Evolutionary conservation across 805 yeast species (phyloP), one percentile per base, ranked within the genome.

Genomic region (Metschnikowia dekortorum): DNA sequence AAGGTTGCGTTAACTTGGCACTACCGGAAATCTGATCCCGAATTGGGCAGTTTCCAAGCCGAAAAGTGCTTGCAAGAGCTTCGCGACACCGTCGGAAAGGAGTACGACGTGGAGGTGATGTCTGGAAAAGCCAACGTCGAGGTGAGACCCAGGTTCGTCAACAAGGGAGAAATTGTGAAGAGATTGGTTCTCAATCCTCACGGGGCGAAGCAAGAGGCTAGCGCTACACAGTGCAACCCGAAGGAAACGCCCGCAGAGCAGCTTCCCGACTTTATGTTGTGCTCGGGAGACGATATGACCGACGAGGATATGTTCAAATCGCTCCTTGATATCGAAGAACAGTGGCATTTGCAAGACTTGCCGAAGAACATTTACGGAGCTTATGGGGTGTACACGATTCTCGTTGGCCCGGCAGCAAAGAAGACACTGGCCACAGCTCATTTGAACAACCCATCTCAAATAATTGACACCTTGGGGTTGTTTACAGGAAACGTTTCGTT

Each of bases 1-100:
- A 84, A 89, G 61, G 96, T 92, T 14, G 98, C 99, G 1, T 70
- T 94, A 47, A 92, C 98, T 1, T 94, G 99, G 99, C 99, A 94
- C 69, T 94, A 92, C 65, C 81, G 99, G 59, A 79, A 95, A 48
- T 82, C 96, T 1, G 99, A 91, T 60, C 98, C 98, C 0, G 96
- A 87, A 53, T 79, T 89, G 58, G 99, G 99, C 31, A 82, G 77
- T 40, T 92, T 80, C 71, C 96, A 89, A 69, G 95, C 97, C 0
- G 72, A 79, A 13, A 81, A 84, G 63, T 79, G 94, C 61, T 79
- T 84, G 53, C 75, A 82, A 22, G 85, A 84, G 53, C 69, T 94
- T 54, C 71, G 76, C 51, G 73, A 71, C 14, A 77, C 84, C 1
- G 79, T 91, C 9, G 86, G 80, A 2, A 68, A 67, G 30, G 78